Conservation (phyloP, 31 red algal genomes). For the Asparagopsis taxiformis region DNA sequence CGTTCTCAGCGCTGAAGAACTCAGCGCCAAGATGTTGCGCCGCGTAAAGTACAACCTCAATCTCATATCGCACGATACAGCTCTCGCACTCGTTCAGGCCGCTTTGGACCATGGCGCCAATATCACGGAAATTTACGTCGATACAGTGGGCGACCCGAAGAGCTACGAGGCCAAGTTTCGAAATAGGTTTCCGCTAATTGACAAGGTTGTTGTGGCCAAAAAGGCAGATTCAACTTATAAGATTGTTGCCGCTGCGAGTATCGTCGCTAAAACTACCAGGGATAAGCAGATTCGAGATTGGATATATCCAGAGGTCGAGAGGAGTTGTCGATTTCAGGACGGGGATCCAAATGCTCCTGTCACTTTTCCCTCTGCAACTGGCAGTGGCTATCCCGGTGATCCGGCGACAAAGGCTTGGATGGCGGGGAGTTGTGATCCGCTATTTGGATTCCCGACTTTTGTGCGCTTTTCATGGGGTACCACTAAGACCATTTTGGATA, state of each 20-base stretch:
- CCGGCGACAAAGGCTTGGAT: constrained; percentile 79
- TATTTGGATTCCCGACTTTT: constrained; percentile 81
- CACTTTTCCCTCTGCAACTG: constrained; percentile 26
- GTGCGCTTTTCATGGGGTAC: constrained; percentile 75
- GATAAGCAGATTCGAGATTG: constrained; percentile 59
- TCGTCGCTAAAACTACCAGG: constrained; percentile 79
- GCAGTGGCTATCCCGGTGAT: constrained; percentile 85
- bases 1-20: constrained; percentile 36
- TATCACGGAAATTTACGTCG: constrained; percentile 80
- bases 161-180: constrained; percentile 65
- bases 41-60: constrained; percentile 68
- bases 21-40: constrained; percentile 70
- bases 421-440: constrained; percentile 30
- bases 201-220: constrained; percentile 70
- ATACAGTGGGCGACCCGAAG: constrained; percentile 78
- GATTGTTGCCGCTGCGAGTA: constrained; percentile 87
- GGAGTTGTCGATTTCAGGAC: background rate
- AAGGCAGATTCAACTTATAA: constrained; percentile 75
- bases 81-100: constrained; percentile 58
- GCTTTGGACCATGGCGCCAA: constrained; percentile 45
- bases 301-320: constrained; percentile 67
- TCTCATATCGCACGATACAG: constrained; percentile 75
- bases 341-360: constrained; percentile 11
- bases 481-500: constrained; percentile 34
- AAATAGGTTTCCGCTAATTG: constrained; percentile 51